Conservation (phyloP, 306 rosid genomes). For the Mimosa bimucronata region DNA sequence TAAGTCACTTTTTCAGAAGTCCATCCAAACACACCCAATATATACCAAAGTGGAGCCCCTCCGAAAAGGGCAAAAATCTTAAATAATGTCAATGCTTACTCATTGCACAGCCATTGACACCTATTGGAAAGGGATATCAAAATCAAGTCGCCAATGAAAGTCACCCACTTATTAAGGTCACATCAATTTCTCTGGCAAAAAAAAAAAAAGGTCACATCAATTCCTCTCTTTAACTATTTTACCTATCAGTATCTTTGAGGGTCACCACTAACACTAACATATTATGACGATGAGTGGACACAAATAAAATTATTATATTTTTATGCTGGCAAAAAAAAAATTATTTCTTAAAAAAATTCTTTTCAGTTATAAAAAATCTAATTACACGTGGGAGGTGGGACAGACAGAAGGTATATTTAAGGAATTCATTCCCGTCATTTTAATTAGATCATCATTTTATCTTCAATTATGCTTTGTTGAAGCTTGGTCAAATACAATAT, state of each 20-base stretch:
- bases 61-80: background rate
- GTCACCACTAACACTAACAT: background rate
- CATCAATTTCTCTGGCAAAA: background rate
- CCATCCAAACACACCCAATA: too few relatives aligned
- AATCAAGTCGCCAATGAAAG: background rate
- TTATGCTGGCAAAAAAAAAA: too few relatives aligned
- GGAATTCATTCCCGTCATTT: background rate
- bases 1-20: too few relatives aligned
- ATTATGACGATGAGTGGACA: background rate
- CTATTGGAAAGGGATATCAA: background rate
- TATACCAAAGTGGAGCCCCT: background rate
- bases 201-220: slow-evolving; percentile 7
- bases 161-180: background rate
- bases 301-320: background rate
- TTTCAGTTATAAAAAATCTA: too few relatives aligned
- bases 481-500: background rate
- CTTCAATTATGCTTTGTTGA: background rate
- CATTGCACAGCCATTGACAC: background rate
- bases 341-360: too few relatives aligned
- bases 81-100: background rate
- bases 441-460: background rate
- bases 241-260: background rate
- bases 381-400: background rate
- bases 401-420: background rate
- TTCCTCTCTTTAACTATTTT: background rate